Evolutionary conservation across 768 basidiomycete genomes (phyloP).

Genomic region (Termitomyces bulborhizus): DNA sequence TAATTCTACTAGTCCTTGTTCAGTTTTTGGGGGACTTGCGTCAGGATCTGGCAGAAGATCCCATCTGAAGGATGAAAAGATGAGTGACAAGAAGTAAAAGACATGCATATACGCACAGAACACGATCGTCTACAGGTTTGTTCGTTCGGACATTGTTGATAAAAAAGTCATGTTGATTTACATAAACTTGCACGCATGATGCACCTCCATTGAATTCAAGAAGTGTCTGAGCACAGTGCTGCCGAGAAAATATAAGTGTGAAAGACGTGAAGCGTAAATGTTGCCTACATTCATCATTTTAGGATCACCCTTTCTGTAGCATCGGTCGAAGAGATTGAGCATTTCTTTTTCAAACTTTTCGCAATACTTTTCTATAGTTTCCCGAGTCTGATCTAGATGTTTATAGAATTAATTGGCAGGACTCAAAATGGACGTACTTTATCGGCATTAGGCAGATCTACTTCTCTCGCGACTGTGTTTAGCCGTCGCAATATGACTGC

Average conservation of each 20-base stretch:
- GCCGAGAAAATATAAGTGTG: neutral
- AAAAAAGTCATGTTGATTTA: conserved; percentile 99
- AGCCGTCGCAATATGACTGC: conserved; percentile 83
- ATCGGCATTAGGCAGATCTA: conserved; percentile 80
- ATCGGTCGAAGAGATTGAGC: conserved; percentile 90
- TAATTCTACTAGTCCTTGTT: conserved; percentile 72
- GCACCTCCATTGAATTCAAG: conserved; percentile 97
- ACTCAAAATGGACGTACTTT: conserved; percentile 38
- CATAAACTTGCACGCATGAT: conserved; percentile 96
- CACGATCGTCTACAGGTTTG: conserved; percentile 46
- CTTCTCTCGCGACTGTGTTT: conserved; percentile 86
- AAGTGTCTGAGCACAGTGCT: conserved; percentile 97
- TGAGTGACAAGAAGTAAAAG: neutral
- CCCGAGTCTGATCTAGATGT: conserved; percentile 55
- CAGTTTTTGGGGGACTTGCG: conserved; percentile 65
- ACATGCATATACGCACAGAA: conserved; percentile 36
- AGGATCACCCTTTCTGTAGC: conserved; percentile 94
- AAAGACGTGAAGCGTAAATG: neutral
- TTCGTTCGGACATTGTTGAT: conserved; percentile 83
- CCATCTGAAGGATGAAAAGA: conserved; percentile 54
- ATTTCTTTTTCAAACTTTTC: conserved; percentile 99
- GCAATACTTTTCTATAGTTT: conserved; percentile 93
- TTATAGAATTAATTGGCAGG: neutral
- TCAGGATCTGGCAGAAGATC: conserved; percentile 73
- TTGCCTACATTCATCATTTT: conserved; percentile 94